Evolutionary conservation across 2,329 filamentous ascomycete genomes (phyloP).

Genomic region (Myriangium duriaei): DNA sequence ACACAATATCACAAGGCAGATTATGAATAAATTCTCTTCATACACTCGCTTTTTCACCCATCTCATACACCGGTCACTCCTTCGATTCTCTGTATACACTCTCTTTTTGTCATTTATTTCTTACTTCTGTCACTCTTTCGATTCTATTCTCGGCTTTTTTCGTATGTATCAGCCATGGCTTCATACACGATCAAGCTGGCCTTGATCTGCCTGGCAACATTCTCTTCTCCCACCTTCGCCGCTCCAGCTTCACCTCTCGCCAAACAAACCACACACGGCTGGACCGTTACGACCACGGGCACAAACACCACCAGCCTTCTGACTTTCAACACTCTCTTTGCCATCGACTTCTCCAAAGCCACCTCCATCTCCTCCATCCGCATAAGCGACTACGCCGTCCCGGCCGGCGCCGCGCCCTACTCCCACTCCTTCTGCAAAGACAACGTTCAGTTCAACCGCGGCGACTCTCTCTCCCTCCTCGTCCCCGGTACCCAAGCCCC

Average conservation of each 20-base stretch:
- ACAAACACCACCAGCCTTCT: no score
- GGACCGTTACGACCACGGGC: constrained; percentile 7
- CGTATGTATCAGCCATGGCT: neutral
- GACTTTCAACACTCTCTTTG: constrained; percentile 11
- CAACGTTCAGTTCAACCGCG: constrained; percentile 9
- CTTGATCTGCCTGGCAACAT: neutral
- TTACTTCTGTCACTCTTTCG: neutral
- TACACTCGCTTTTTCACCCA: no score
- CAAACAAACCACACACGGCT: neutral
- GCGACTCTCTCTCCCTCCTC: constrained; percentile 8
- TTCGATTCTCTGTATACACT: neutral
- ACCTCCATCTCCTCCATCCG: constrained; percentile 5
- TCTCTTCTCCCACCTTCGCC: neutral
- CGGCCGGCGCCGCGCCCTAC: constrained; percentile 10
- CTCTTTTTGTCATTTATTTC: neutral
- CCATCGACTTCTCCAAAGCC: constrained; percentile 10
- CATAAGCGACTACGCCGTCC: constrained; percentile 10
- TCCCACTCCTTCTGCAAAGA: constrained; percentile 9
- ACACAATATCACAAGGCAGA: no score
- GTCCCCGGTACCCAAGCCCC: constrained; percentile 8
- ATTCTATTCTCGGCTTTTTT: neutral
- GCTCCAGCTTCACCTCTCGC: neutral
- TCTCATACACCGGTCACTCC: no score
- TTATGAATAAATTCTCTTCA: no score
- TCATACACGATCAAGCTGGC: neutral